phyloP scores from a whole-genome alignment of 2,329 filamentous ascomycete genomes.

The Exophiala viscosa region DNA sequence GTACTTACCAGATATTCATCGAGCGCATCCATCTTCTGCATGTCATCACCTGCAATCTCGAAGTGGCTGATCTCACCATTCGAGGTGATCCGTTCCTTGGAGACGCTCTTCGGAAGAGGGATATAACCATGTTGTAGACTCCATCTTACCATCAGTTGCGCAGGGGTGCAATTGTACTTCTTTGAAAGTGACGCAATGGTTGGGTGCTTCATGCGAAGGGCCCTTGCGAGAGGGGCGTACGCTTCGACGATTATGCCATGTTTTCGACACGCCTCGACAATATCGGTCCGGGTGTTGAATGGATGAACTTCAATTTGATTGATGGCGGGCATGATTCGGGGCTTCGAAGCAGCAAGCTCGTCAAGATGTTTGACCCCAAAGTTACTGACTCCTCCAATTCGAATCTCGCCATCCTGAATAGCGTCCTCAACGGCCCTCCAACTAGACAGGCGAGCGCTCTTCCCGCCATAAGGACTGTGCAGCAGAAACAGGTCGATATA shows the following conservation, averaged over 20 bases:
- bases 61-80: conserved; percentile 58
- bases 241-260: conserved; percentile 70
- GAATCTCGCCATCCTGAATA: conserved; percentile 66
- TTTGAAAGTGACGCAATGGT: conserved; percentile 59
- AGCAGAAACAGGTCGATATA: conserved; percentile 78
- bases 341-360: conserved; percentile 62
- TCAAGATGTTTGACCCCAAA: conserved; percentile 72
- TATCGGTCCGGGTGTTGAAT: conserved; percentile 70
- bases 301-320: conserved; percentile 51
- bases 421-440: conserved; percentile 77
- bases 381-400: conserved; percentile 71
- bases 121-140: conserved; percentile 70
- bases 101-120: conserved; percentile 69
- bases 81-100: conserved; percentile 58
- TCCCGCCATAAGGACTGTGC: conserved; percentile 75
- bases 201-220: conserved; percentile 65
- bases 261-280: conserved; percentile 62
- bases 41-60: conserved; percentile 23
- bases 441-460: conserved; percentile 62
- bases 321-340: conserved; percentile 62
- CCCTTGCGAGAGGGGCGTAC: conserved; percentile 73
- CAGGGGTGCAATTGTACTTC: conserved; percentile 67
- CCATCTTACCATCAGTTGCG: conserved; percentile 75
- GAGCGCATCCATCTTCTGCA: conserved; percentile 56
- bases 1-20: conserved; percentile 64